These are phyloP conservation scores for Trichoderma gracile DNA, from an alignment of 2,329 filamentous ascomycete species.

Conservation along the genomic window DNA sequence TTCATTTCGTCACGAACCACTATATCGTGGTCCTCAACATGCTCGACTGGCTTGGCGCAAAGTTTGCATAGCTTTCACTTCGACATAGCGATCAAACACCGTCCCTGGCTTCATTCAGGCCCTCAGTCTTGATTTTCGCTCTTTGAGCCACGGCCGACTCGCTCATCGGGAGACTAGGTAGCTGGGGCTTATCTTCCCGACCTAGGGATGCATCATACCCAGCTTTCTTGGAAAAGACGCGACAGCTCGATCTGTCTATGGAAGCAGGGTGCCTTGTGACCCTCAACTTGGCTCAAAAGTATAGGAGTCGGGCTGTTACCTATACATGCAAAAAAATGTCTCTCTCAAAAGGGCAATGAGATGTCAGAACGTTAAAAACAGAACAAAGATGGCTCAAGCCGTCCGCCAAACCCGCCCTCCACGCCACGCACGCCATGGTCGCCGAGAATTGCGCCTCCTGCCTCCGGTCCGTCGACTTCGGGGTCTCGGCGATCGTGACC, in stretches of 20 bases:
- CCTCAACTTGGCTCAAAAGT: neutral
- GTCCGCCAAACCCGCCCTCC: neutral
- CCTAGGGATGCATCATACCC: neutral
- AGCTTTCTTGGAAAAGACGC: neutral
- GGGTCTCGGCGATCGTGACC: conserved; percentile 24
- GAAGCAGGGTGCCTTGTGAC: no score
- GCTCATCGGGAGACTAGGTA: neutral
- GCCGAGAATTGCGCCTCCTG: conserved; percentile 25
- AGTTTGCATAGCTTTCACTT: neutral
- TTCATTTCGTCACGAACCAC: neutral
- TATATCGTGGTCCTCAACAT: neutral
- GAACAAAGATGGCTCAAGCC: neutral
- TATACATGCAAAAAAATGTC: neutral
- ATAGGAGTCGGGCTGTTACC: neutral
- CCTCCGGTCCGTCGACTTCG: conserved; percentile 18
- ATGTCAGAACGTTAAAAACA: conserved; percentile 5
- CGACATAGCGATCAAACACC: neutral
- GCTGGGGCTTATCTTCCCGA: neutral
- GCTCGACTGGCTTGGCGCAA: neutral
- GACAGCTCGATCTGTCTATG: neutral
- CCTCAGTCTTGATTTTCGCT: neutral
- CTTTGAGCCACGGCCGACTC: neutral
- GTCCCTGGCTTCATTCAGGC: neutral
- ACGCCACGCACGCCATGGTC: conserved; percentile 26
- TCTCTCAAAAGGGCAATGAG: neutral